phyloP scores from a whole-genome alignment of 1,139 yeast genomes.

The Hansenula anomala region DNA sequence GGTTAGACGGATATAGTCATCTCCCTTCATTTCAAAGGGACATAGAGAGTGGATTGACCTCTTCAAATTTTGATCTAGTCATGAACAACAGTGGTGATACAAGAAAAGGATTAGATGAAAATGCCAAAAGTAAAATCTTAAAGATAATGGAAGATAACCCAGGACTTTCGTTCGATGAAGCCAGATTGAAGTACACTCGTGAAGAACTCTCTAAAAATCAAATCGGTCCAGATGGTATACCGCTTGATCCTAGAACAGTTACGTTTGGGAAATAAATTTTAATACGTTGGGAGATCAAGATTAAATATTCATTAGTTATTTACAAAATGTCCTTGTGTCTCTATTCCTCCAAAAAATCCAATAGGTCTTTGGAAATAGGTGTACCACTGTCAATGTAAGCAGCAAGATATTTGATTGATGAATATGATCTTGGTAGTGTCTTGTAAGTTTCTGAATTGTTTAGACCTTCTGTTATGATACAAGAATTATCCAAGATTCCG shows the following conservation, averaged over 20 bases:
- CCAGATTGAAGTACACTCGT: conserved; percentile 51
- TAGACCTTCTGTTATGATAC: conserved; percentile 4
- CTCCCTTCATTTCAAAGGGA: conserved; percentile 48
- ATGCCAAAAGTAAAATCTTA: conserved; percentile 47
- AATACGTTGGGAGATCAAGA: too few species aligned
- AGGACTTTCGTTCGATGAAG: conserved; percentile 60
- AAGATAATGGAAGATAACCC: conserved; percentile 47
- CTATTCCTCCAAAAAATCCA: conserved; percentile 5
- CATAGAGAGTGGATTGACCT: conserved; percentile 59
- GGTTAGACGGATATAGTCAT: conserved; percentile 14
- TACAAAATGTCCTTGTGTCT: neutral
- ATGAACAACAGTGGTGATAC: conserved; percentile 47
- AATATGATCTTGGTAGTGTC: conserved; percentile 20
- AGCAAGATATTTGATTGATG: conserved; percentile 21
- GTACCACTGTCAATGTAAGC: conserved; percentile 15
- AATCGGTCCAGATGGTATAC: conserved; percentile 49
- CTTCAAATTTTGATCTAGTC: conserved; percentile 52
- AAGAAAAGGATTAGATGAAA: conserved; percentile 57
- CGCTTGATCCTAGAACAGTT: conserved; percentile 45
- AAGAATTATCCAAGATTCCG: conserved; percentile 14
- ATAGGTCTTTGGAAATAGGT: conserved; percentile 8
- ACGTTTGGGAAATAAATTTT: conserved; percentile 27
- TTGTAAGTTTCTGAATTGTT: conserved; percentile 14
- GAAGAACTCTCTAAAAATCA: conserved; percentile 44
- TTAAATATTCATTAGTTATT: neutral